Base-by-base conservation (phyloP, 768 basidiomycete genomes). In the Hygrophorus russula region DNA sequence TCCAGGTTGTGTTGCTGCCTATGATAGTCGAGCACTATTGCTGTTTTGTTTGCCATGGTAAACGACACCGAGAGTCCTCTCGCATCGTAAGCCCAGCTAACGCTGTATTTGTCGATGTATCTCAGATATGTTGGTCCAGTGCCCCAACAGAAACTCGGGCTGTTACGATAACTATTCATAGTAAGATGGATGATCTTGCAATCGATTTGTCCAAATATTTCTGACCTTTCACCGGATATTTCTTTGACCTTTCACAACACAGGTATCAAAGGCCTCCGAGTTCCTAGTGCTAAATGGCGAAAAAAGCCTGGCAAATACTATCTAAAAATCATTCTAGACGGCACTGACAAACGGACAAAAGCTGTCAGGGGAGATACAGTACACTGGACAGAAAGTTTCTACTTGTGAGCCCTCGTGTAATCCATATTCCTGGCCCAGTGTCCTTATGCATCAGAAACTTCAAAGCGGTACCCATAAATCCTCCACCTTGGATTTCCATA, bases 141-240 rank as follows among this genome's bases (percentile, higher is more conserved):
- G n/a, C n/a, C n/a, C n/a, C n/a, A n/a, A n/a, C n/a, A n/a, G n/a
- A n/a, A n/a, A n/a, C n/a, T n/a, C n/a, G n/a, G n/a, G n/a, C n/a
- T n/a, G n/a, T n/a, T n/a, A n/a, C n/a, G n/a, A n/a, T n/a, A n/a
- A n/a, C n/a, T n/a, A n/a, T n/a, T n/a, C n/a, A n/a, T n/a, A n/a
- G n/a, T n/a, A n/a, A n/a, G n/a, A n/a, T n/a, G n/a, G n/a, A n/a
- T n/a, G n/a, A n/a, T n/a, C n/a, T n/a, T n/a, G n/a, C n/a, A n/a
- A n/a, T n/a, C n/a, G n/a, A n/a, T n/a, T n/a, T n/a, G n/a, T n/a
- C n/a, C n/a, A n/a, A n/a, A n/a, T n/a, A n/a, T n/a, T n/a, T n/a
- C n/a, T n/a, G 80, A 80, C 1, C 53, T 58, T 47, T 73, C 71
- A 17, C 71, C 67, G 44, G 78, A 72, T 12, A 65, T 53, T 65